phyloP scores from a whole-genome alignment of 163 green algal genomes.

The Volvox carteri region DNA sequence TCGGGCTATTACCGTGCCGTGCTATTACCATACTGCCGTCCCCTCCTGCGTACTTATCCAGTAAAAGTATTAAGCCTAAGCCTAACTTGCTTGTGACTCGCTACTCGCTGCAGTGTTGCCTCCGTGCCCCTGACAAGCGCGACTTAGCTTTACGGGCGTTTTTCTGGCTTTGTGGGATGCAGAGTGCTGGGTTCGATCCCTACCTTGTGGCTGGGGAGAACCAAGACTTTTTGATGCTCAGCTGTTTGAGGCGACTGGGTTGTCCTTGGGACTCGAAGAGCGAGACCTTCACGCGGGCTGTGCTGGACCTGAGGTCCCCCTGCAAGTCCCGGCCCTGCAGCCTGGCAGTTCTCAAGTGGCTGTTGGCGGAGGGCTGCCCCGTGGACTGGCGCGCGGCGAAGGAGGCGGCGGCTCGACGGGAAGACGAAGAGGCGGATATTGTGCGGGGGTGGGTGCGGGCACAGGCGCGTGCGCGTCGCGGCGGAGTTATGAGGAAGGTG shows the following conservation, averaged over 20 bases:
- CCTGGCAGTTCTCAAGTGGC: background rate
- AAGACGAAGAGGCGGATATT: background rate
- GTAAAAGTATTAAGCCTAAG: too few species aligned
- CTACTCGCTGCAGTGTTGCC: too few species aligned
- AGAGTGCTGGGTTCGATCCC: background rate
- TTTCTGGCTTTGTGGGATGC: background rate
- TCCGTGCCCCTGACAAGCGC: background rate
- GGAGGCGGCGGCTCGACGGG: background rate
- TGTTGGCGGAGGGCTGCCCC: background rate
- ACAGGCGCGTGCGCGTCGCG: too few species aligned
- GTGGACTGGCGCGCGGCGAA: background rate
- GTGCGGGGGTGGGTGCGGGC: background rate
- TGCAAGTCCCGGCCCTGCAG: background rate
- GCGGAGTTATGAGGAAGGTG: too few species aligned
- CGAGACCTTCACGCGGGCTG: background rate
- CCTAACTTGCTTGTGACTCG: too few species aligned
- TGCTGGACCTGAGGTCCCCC: background rate
- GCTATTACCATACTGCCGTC: too few species aligned
- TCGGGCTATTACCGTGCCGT: too few species aligned
- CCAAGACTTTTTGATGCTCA: background rate
- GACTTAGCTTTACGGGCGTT: background rate
- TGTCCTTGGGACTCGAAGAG: conserved; percentile 1
- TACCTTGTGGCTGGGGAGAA: background rate
- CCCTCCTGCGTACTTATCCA: too few species aligned
- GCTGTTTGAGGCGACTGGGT: background rate